These are phyloP conservation scores for Coniferiporia sulphurascens DNA, from an alignment of 1,284 basidiomycete species.

Conservation along the genomic window DNA sequence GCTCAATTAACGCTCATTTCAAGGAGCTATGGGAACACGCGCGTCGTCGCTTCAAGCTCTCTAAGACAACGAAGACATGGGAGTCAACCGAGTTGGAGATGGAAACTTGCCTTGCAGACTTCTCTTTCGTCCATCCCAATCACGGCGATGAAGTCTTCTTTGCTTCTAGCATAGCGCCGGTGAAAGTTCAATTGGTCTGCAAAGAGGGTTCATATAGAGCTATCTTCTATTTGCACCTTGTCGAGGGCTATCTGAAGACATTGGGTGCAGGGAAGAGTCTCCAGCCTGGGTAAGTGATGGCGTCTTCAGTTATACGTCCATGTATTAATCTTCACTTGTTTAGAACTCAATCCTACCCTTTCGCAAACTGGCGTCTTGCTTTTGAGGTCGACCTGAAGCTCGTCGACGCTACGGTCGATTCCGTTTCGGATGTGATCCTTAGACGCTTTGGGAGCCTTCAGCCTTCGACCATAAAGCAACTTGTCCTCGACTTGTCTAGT, in stretches of 20 bases:
- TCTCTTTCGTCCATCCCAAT: slow-evolving; percentile 3
- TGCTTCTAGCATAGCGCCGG: slow-evolving; percentile 4
- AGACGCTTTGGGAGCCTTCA: slow-evolving; percentile 19
- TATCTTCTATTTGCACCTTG: slow-evolving; percentile 16
- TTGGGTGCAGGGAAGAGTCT: slow-evolving; percentile 10
- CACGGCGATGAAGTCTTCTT: slow-evolving; percentile 11
- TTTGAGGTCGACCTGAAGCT: slow-evolving; percentile 31
- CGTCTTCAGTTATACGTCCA: background rate
- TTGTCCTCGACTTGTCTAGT: slow-evolving; percentile 30
- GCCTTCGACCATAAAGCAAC: slow-evolving; percentile 25
- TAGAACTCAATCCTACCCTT: slow-evolving; percentile 18
- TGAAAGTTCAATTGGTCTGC: slow-evolving; percentile 13
- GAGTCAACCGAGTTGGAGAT: background rate
- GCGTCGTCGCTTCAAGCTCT: background rate
- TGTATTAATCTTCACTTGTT: slow-evolving; percentile 20
- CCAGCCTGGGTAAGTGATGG: slow-evolving; percentile 10
- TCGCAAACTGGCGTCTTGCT: slow-evolving; percentile 28
- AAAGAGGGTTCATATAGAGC: slow-evolving; percentile 8
- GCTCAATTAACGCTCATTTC: slow-evolving; percentile 29
- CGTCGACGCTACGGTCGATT: slow-evolving; percentile 20
- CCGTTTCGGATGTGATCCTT: slow-evolving; percentile 12
- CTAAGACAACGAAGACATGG: background rate
- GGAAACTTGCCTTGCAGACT: slow-evolving; percentile 14
- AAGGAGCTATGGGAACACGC: slow-evolving; percentile 19
- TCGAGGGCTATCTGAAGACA: slow-evolving; percentile 12